Percentiles rank a stretch among this genome's conserved stretches.
These are phyloP conservation scores for Spinacia oleracea DNA, from an alignment of 179 eudicot species.

Conservation along the genomic window DNA sequence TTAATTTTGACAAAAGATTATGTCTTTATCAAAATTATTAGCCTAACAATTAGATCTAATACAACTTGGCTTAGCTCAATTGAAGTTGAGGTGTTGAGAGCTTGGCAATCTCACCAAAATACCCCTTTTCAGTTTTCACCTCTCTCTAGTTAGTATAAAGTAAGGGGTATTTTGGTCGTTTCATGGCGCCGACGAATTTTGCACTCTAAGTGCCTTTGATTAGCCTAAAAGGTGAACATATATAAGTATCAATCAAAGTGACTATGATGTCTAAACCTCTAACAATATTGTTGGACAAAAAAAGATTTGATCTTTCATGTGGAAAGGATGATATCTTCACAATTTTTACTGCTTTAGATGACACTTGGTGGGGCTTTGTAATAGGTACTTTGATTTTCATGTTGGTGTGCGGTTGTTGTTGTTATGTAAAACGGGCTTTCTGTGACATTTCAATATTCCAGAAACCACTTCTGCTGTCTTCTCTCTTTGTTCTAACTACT, in stretches of 20 bases:
- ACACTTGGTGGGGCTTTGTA: constrained; percentile 45
- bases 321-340: constrained; percentile 30
- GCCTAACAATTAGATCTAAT: constrained; percentile 32
- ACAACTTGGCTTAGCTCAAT: constrained; percentile 24
- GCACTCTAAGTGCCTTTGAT: constrained; percentile 21
- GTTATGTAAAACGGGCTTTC: constrained; percentile 40
- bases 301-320: constrained; percentile 29
- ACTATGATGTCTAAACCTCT: constrained; percentile 34
- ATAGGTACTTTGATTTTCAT: constrained; percentile 36
- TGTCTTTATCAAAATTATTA: constrained; percentile 25
- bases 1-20: constrained; percentile 23
- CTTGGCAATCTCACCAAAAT: constrained; percentile 27
- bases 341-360: constrained; percentile 20
- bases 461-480: constrained; percentile 33
- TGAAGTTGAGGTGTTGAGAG: constrained; percentile 24
- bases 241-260: constrained; percentile 31
- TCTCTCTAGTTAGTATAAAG: too few relatives aligned
- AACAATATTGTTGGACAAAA: neutral
- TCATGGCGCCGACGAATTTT: constrained; percentile 23
- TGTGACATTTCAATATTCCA: constrained; percentile 50
- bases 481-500: constrained; percentile 17
- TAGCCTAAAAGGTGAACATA: constrained; percentile 29
- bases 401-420: constrained; percentile 39
- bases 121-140: constrained; percentile 19
- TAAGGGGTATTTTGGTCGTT: constrained; percentile 41